phyloP scores from a whole-genome alignment of 2,329 filamentous ascomycete species.

The Beauveria bassiana region DNA sequence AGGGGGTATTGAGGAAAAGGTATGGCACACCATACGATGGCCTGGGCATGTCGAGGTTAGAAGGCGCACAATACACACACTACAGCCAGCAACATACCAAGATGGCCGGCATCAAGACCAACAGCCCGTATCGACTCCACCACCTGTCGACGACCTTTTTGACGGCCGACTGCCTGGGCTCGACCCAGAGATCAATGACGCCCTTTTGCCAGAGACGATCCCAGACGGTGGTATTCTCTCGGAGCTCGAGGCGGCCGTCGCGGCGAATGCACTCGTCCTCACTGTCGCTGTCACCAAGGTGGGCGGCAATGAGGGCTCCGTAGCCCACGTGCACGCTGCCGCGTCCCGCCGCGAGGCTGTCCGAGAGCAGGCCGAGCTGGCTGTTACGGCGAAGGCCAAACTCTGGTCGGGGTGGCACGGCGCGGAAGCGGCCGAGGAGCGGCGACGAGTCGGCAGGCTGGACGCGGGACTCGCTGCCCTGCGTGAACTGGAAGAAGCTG shows the following conservation, averaged over 20 bases:
- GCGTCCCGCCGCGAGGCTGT: constrained; percentile 27
- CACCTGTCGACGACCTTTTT: constrained; percentile 51
- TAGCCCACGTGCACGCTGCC: constrained; percentile 52
- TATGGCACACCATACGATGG: constrained; percentile 56
- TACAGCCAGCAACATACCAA: constrained; percentile 38
- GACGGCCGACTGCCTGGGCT: constrained; percentile 51
- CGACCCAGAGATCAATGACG: constrained; percentile 50
- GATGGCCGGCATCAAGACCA: constrained; percentile 53
- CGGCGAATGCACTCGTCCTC: constrained; percentile 26
- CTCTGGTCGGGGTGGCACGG: constrained; percentile 42
- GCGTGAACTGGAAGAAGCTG: constrained; percentile 60
- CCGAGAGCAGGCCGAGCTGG: constrained; percentile 34
- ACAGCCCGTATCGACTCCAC: constrained; percentile 54
- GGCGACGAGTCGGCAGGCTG: constrained; percentile 49
- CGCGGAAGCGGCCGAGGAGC: constrained; percentile 57
- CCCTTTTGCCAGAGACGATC: constrained; percentile 28
- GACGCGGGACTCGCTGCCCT: constrained; percentile 51
- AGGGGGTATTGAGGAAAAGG: constrained; percentile 58
- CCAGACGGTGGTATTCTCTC: constrained; percentile 21
- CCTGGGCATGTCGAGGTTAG: constrained; percentile 27
- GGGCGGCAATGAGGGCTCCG: constrained; percentile 42
- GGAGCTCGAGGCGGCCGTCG: constrained; percentile 17
- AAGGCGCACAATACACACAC: neutral
- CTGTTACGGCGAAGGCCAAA: constrained; percentile 22
- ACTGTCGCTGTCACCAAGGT: constrained; percentile 29